Conservation (phyloP, 2,329 filamentous ascomycete genomes). For the Aureobasidium vineae region DNA sequence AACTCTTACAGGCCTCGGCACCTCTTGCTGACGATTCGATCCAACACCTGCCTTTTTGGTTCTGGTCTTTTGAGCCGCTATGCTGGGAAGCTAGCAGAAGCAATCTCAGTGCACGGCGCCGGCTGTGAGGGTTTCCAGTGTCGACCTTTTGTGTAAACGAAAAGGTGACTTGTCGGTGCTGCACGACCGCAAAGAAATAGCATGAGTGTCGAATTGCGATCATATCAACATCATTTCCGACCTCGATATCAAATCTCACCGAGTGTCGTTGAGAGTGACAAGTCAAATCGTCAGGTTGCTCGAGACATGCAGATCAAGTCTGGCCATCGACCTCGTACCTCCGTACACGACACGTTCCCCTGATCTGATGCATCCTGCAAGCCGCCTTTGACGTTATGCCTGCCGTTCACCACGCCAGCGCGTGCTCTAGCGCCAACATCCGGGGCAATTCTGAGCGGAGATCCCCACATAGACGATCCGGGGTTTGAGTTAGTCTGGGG, state of each 20-base stretch:
- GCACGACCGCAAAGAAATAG: not conserved
- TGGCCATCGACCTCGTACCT: not conserved
- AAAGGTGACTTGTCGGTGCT: not conserved
- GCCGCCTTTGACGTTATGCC: not conserved
- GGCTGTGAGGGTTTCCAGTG: not conserved
- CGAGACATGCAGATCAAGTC: slow-evolving; percentile 9
- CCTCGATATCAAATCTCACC: not conserved
- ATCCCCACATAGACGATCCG: slow-evolving; percentile 4
- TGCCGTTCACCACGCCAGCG: slow-evolving; percentile 4
- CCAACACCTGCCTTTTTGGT: slow-evolving; percentile 6
- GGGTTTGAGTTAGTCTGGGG: slow-evolving; percentile 15
- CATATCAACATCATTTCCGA: not conserved
- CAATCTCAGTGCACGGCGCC: not conserved
- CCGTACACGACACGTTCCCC: not conserved
- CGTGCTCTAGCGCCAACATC: not conserved
- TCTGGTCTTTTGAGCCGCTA: not conserved
- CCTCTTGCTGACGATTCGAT: not conserved
- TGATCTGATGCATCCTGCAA: slow-evolving; percentile 12
- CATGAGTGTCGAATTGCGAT: not conserved
- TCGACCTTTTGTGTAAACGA: not conserved
- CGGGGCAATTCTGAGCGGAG: slow-evolving; percentile 4
- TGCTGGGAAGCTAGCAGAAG: not conserved
- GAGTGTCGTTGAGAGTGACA: slow-evolving; percentile 1
- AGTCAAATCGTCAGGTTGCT: not conserved
- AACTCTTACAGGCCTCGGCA: slow-evolving; percentile 11